Evolutionary conservation across 495 filamentous ascomycete species (phyloP), one percentile per base, ranked within the genome.

Genomic region (Penicillium odoratum): DNA sequence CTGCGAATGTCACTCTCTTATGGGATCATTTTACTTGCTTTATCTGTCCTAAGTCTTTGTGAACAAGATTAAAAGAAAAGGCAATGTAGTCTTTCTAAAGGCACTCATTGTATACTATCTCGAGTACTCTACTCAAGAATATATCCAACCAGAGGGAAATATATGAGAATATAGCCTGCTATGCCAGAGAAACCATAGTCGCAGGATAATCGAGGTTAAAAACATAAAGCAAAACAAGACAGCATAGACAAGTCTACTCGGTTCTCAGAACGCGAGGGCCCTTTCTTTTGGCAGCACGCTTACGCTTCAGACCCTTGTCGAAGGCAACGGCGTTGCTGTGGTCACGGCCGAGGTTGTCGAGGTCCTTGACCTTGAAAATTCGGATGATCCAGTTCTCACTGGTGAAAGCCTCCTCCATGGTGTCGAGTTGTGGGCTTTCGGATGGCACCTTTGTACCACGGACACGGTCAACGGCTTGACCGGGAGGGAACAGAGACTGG

Each of bases 321-420:
- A 98, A 99, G 34, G 91, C 89, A 38, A 85, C 82, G 3, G 91
- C 95, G 51, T 83, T 84, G 30, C 80, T 84, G 74, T 98, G 94
- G 65, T 96, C 92, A 67, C 95, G 83, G 29, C 92, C 94, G 50
- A 99, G 77, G 67, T 97, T 98, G 74, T 99, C 95, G 36, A 97
- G 86, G 63, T 96, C 92, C 77, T 99, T 99, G 68, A 99, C 95
- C 80, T 99, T 99, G 81, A 96, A 99, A 70, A 99, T 98, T 51
- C 95, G 81, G 70, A 99, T 97, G 70, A 99, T 99, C 95, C 95
- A 99, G 81, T 99, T 99, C 82, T 99, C 95, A 64, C 91, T 96
- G 44, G 95, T 99, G 76, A 93, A 99, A 2, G 95, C 95, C 74
- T 99, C 95, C 68, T 98, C 95, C 40, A 99, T 71, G 16, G 87